Percentiles rank a stretch among this genome's conserved stretches.
These are phyloP conservation scores for Encephalitozoon hellem DNA, from an alignment of 371 early-diverging fungal genomes.

Conservation along the genomic window DNA sequence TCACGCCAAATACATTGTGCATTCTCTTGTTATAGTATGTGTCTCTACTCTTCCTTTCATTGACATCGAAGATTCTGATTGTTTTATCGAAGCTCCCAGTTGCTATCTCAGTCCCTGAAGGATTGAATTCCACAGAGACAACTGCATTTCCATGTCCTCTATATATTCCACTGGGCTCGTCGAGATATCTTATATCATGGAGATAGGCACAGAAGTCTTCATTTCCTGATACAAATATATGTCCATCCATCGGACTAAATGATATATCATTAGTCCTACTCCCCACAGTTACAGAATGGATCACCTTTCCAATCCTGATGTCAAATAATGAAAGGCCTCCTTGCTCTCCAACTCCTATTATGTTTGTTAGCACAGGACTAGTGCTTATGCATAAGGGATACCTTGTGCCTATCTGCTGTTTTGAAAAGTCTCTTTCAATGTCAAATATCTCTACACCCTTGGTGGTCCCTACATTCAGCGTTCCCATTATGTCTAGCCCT, in stretches of 20 bases:
- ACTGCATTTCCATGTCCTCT: conserved; percentile 92
- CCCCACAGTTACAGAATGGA: conserved; percentile 4
- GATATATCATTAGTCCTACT: conserved; percentile 47
- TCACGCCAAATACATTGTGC: conserved; percentile 73
- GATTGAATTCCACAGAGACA: conserved; percentile 86
- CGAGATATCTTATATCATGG: conserved; percentile 86
- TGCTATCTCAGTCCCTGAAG: conserved; percentile 87
- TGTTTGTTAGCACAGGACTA: conserved; percentile 22
- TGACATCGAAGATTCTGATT: conserved; percentile 74
- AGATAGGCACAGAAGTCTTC: conserved; percentile 88
- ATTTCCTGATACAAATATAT: conserved; percentile 65
- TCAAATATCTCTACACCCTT: conserved; percentile 36
- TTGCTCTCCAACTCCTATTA: conserved; percentile 37
- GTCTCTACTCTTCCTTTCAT: conserved; percentile 75
- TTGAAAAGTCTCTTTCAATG: conserved; percentile 15
- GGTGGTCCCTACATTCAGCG: conserved; percentile 15
- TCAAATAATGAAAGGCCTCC: conserved; percentile 48
- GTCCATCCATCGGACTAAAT: conserved; percentile 47
- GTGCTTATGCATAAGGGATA: background rate
- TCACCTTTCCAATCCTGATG: conserved; percentile 38
- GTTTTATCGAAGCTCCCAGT: conserved; percentile 87
- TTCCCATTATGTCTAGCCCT: background rate
- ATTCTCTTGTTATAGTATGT: conserved; percentile 96
- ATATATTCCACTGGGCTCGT: conserved; percentile 69
- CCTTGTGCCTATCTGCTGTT: background rate